Base-by-base conservation (phyloP, 352 stramenopile species). In the Thraustochytrium sp. region DNA sequence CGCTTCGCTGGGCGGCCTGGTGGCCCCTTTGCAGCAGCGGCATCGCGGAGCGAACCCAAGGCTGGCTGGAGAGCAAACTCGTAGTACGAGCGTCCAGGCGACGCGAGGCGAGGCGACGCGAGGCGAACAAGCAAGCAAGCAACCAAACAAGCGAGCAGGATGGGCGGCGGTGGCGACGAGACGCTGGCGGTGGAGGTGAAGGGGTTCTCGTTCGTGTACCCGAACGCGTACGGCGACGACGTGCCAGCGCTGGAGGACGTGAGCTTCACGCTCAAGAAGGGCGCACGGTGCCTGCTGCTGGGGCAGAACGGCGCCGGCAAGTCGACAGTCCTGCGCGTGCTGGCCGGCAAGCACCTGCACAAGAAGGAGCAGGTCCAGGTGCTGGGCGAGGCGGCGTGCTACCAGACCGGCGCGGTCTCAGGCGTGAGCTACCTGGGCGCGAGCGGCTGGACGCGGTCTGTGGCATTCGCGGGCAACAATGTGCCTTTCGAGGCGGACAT, bases 291-390 rank as follows among this genome's bases (percentile, higher is more conserved):
- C 82, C 89, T 98, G 9, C 88, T 98, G 5, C 92, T 98, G 23
- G 95, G 95, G n/a, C 92, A 92, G 82, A 98, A 98, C 86, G 95
- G 95, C 68, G 92, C 91, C 23, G 93, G 93, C n/a, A 97, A 97
- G 86, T 97, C 90, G 68, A 98, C 96, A 23, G 84, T 99, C 65
- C 87, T 99, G 9, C 89, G 93, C 18, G 92, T 99, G 3, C 85
- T 99, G 9, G 94, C 92, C 0, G 96, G 96, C 42, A 94, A 96
- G 75, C 96, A 99, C 87, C 87, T 99, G 49, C 76, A 85, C 49
- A 51, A 84, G 13, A 49, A 34, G 16, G 65, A 65, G 11, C n/a
- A 34, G 16, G 85, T 87, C 18, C 46, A 83, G 18, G 73, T 95
- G 36, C 93, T 97, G 64, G 93, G 93, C 0, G 91, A 94, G 40